Conservation (phyloP, 73 alveolate genomes). For the Urostyla sp. region DNA sequence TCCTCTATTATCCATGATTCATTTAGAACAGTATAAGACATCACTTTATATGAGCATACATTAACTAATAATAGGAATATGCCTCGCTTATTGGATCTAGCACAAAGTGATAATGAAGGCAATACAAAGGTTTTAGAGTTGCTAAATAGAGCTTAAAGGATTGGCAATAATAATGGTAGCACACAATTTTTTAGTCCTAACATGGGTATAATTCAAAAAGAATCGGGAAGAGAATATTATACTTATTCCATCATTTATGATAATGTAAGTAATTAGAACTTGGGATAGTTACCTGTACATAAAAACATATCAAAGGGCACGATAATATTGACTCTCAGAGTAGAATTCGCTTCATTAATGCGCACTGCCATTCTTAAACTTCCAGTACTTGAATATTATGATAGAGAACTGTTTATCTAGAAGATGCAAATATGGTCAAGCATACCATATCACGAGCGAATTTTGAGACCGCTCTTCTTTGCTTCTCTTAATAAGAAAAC, state of each 20-base stretch:
- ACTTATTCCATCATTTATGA: conserved; percentile 9
- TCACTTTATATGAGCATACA: neutral
- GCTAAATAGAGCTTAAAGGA: neutral
- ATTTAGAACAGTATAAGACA: conserved; percentile 32
- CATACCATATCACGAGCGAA: conserved; percentile 50
- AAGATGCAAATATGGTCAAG: conserved; percentile 51
- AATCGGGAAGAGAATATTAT: conserved; percentile 26
- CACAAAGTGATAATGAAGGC: neutral
- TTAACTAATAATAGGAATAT: conserved; percentile 13
- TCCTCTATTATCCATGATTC: conserved; percentile 19
- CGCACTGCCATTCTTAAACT: conserved; percentile 48
- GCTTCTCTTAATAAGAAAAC: conserved; percentile 31
- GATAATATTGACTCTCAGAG: conserved; percentile 15
- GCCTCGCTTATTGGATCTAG: neutral
- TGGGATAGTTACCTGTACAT: conserved; percentile 21
- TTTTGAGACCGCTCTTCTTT: conserved; percentile 45
- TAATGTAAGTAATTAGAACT: conserved; percentile 4
- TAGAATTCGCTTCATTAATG: conserved; percentile 6
- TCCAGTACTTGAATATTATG: conserved; percentile 22
- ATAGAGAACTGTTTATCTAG: conserved; percentile 8
- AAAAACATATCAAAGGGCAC: neutral
- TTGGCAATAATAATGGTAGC: neutral
- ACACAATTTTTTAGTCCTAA: neutral
- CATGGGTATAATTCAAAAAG: neutral
- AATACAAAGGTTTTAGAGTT: neutral